Percentiles rank a stretch among this genome's conserved stretches.
Conservation (phyloP, 2,329 filamentous ascomycete species). For the Botrytis galanthina region DNA sequence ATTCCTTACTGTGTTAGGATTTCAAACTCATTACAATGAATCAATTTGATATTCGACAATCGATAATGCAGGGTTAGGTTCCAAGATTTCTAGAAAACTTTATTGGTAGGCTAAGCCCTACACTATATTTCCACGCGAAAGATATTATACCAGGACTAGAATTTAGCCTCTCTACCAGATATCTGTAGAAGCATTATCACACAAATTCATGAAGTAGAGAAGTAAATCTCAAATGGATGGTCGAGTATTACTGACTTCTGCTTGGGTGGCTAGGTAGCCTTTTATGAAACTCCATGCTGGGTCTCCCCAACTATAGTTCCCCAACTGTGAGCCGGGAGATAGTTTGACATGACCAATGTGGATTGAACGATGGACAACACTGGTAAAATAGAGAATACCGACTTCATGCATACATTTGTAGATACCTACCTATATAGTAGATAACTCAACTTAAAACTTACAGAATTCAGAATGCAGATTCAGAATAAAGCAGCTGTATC, state of each 20-base stretch:
- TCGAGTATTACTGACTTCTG: not conserved
- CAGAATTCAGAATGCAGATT: not conserved
- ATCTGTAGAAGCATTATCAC: not conserved
- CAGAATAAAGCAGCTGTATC: not conserved
- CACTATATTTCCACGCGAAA: not conserved
- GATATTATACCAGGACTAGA: not conserved
- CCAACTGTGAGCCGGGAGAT: not conserved
- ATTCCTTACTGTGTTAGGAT: not conserved
- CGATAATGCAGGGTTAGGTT: not conserved
- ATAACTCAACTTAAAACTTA: not conserved
- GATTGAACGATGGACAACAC: not conserved
- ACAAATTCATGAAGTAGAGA: not conserved
- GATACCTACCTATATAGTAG: not conserved
- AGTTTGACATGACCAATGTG: not conserved
- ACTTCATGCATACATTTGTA: not conserved
- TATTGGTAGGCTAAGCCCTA: constrained; percentile 7
- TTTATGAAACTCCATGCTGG: not conserved
- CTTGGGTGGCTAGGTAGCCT: not conserved
- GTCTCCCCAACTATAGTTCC: not conserved
- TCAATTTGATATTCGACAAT: not conserved
- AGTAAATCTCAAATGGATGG: not conserved
- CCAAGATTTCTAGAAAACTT: not conserved
- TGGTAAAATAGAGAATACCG: not conserved
- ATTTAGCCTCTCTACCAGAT: not conserved
- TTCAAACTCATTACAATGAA: not conserved